Percentiles rank a stretch among this genome's conserved stretches.
phyloP scores from a whole-genome alignment of 169 alveolate species.

The Perkinsus olseni region DNA sequence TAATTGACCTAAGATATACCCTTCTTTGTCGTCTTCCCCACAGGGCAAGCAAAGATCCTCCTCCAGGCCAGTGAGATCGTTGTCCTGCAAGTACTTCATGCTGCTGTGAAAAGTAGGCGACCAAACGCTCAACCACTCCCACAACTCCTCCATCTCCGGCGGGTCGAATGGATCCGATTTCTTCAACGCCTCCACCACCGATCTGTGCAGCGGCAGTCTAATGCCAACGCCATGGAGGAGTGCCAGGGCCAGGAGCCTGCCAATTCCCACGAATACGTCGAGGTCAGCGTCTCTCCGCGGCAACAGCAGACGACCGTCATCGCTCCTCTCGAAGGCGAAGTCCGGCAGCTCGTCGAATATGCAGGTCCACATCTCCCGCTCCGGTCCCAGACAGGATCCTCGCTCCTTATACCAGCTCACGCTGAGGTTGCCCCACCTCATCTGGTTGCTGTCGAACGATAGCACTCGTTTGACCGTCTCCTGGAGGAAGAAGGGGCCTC shows the following conservation, averaged over 20 bases:
- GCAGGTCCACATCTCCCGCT: slow-evolving; percentile 1
- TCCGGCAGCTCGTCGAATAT: neutral
- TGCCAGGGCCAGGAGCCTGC: neutral
- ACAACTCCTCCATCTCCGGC: neutral
- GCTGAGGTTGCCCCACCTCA: neutral
- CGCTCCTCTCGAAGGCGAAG: neutral
- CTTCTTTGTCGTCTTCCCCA: neutral
- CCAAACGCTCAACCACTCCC: neutral
- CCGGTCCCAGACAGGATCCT: neutral
- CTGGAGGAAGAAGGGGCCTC: neutral
- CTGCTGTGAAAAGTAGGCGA: neutral
- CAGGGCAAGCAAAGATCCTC: neutral
- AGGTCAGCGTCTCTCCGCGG: neutral
- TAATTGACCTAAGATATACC: neutral
- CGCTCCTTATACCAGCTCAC: neutral
- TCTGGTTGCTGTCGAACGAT: neutral
- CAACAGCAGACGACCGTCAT: neutral
- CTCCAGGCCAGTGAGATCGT: neutral
- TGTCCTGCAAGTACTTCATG: neutral
- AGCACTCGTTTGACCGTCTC: neutral
- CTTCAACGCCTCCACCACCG: neutral
- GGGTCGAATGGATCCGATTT: neutral
- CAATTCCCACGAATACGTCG: neutral
- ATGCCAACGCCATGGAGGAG: neutral
- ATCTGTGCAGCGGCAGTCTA: neutral